Base-by-base conservation (phyloP, 768 basidiomycete species). In the Pleurotus tuoliensis region DNA sequence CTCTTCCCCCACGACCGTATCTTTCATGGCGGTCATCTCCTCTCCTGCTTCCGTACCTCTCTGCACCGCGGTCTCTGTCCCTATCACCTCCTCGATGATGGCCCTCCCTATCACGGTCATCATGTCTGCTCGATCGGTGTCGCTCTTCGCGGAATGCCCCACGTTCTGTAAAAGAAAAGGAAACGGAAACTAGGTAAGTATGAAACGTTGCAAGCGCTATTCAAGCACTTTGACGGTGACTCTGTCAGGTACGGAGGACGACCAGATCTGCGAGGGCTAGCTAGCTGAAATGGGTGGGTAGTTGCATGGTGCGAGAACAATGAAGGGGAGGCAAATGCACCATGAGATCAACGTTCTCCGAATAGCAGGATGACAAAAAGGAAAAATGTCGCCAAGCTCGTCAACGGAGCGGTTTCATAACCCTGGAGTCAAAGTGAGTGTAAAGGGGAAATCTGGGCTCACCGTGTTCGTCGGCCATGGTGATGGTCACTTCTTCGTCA, bases 61-160 rank as follows among this genome's bases (percentile, higher is more conserved):
- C 56, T 20, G 30, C 30, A 34, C 61, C 61, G 20, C 71, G 47
- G 55, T 68, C 59, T 11, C 71, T 37, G 56, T 66, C 67, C 16
- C 76, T 62, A 58, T 84, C 83, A 11, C 30, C 30, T 25, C 80
- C 70, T 37, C 75, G 70, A 62, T 70, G 73, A 56, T 79, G 77
- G 38, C 75, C 71, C 48, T 84, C 83, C 46, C 76, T 76, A 16
- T 75, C 69, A 45, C 73, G 62, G 56, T 82, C 85, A 59, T 86
- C 84, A 61, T 86, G 80, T 60, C 87, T 79, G 47, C 85, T 80
- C 52, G 86, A 77, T 61, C 88, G 82, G 68, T 89, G 83, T 53
- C 84, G 80, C 64, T 83, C 86, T 63, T 82, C 82, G 61, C 86
- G 86, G 65, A 84, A 82, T 72, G 74, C 65, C 71, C 67, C 75